Evolutionary conservation across 2,329 filamentous ascomycete genomes (phyloP).

Genomic region (Sclerotinia glacialis): DNA sequence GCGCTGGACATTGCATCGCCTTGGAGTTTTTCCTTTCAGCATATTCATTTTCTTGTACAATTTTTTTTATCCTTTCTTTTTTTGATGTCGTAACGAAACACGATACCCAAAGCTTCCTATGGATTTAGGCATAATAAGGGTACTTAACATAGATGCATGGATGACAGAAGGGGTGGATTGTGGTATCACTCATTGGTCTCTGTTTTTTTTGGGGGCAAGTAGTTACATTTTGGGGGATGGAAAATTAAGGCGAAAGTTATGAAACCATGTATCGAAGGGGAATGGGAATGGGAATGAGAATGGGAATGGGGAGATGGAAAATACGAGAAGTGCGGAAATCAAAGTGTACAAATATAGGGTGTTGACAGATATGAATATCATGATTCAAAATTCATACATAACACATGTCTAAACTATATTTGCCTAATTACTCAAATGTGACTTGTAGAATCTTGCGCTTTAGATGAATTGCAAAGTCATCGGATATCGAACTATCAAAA

Average conservation of each 20-base stretch:
- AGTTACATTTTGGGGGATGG: conserved; percentile 7
- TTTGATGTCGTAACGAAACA: conserved; percentile 25
- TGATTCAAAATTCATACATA: neutral
- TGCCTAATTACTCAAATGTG: neutral
- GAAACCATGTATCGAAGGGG: conserved; percentile 14
- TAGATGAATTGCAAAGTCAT: neutral
- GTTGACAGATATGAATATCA: conserved; percentile 6
- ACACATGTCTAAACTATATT: neutral
- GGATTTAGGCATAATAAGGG: conserved; percentile 23
- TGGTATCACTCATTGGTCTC: conserved; percentile 21
- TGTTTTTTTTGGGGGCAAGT: conserved; percentile 5
- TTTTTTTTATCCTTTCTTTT: conserved; percentile 10
- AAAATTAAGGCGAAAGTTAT: conserved; percentile 6
- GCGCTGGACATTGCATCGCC: conserved; percentile 32
- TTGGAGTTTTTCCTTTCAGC: conserved; percentile 20
- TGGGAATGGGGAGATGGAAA: neutral
- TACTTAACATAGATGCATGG: conserved; percentile 21
- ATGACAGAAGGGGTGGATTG: conserved; percentile 5
- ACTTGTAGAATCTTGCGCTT: neutral
- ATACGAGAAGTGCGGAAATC: neutral
- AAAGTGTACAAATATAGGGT: conserved; percentile 12
- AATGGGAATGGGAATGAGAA: too few species aligned
- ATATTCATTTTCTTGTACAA: conserved; percentile 24
- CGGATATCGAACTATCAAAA: neutral
- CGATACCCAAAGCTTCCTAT: conserved; percentile 21